phyloP scores from a whole-genome alignment of 495 filamentous ascomycete species.

The Aspergillus panamensis region DNA sequence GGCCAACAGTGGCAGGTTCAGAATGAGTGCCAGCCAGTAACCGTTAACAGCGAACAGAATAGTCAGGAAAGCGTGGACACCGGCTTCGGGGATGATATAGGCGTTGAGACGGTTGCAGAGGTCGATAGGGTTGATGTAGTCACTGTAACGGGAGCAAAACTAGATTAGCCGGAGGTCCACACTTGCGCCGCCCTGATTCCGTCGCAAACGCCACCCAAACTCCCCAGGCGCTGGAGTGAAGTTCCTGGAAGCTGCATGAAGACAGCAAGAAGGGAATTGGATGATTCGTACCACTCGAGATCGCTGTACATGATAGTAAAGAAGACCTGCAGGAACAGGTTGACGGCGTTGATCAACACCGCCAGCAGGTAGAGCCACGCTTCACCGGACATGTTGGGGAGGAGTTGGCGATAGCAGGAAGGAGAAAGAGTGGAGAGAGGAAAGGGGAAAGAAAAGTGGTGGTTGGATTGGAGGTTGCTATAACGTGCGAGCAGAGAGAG shows the following conservation, averaged over 20 bases:
- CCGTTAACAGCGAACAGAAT: constrained; percentile 96
- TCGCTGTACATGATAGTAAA: constrained; percentile 99
- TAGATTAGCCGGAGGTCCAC: constrained; percentile 21
- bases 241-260: background rate
- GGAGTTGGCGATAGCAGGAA: constrained; percentile 9
- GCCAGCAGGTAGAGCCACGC: constrained; percentile 98
- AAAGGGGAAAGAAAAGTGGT: constrained; percentile 9
- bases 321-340: constrained; percentile 99
- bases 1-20: constrained; percentile 88
- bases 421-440: constrained; percentile 5
- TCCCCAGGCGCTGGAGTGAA: background rate
- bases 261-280: background rate
- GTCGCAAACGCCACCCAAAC: constrained; percentile 13
- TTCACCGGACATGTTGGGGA: constrained; percentile 89
- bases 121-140: constrained; percentile 99
- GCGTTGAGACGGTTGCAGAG: constrained; percentile 99
- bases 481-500: background rate
- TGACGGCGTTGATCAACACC: constrained; percentile 99
- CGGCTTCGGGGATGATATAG: constrained; percentile 98
- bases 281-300: constrained; percentile 78
- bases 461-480: background rate
- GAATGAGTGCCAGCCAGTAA: constrained; percentile 90
- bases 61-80: constrained; percentile 92
- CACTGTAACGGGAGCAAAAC: constrained; percentile 49
- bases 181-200: constrained; percentile 1